These are phyloP conservation scores for Rhizopogon vulgaris DNA, from an alignment of 768 basidiomycete genomes.

Conservation along the genomic window DNA sequence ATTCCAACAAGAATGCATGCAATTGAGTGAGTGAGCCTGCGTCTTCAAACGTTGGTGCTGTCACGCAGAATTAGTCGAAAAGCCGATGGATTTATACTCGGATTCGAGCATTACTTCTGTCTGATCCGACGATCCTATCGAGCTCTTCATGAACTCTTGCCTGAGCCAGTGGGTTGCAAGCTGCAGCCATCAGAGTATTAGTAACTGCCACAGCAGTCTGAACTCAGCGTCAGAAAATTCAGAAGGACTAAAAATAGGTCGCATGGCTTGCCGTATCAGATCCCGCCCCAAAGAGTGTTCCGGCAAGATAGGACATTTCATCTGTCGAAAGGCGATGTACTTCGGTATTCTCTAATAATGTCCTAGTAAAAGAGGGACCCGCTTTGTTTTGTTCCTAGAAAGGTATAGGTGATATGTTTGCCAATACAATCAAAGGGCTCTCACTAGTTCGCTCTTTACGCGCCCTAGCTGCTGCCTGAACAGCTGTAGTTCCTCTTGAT, in stretches of 20 bases:
- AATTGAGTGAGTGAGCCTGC: constrained; percentile 20
- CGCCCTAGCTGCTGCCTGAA: constrained; percentile 42
- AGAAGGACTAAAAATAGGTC: not conserved
- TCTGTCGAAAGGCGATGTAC: constrained; percentile 42
- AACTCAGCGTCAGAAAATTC: not conserved
- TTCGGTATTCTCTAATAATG: constrained; percentile 42
- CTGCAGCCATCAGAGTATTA: constrained; percentile 44
- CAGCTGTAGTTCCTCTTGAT: constrained; percentile 42
- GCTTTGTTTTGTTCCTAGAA: not conserved
- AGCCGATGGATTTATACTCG: not conserved
- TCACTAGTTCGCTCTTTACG: constrained; percentile 37
- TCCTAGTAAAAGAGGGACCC: constrained; percentile 37
- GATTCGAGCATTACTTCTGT: constrained; percentile 2
- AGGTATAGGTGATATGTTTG: not conserved
- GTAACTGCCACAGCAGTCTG: constrained; percentile 45
- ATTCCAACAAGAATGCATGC: constrained; percentile 26
- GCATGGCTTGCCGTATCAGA: constrained; percentile 35
- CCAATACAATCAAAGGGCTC: not conserved
- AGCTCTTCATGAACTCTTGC: constrained; percentile 41
- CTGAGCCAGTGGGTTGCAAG: constrained; percentile 43
- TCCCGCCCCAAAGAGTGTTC: constrained; percentile 55
- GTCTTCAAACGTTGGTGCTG: constrained; percentile 29
- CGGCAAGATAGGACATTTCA: constrained; percentile 50
- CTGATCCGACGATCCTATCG: constrained; percentile 38
- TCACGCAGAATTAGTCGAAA: not conserved